Percentiles rank a stretch among this genome's conserved stretches.
Conservation (phyloP, 1,284 basidiomycete genomes). For the Sutorius eximius region DNA sequence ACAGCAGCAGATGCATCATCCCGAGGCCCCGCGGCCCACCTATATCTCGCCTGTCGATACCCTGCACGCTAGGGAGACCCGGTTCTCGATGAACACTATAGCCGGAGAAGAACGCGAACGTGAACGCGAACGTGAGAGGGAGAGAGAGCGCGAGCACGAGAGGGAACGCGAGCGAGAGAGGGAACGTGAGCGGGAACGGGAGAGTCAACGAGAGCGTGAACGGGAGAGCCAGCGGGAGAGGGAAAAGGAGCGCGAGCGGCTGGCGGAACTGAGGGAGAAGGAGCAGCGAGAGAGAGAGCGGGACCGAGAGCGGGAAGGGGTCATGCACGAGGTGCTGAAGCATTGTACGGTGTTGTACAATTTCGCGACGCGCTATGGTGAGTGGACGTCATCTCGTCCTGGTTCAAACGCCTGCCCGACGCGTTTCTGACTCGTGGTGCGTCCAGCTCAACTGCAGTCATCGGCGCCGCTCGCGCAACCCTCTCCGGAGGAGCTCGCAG, state of each 20-base stretch:
- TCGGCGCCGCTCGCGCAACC: slow-evolving; percentile 51
- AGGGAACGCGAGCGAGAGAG: slow-evolving; percentile 25
- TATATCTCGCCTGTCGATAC: slow-evolving; percentile 34
- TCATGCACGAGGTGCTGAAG: slow-evolving; percentile 51
- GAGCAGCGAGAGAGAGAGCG: slow-evolving; percentile 25
- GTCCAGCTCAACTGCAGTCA: slow-evolving; percentile 47
- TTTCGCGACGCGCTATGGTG: slow-evolving; percentile 68
- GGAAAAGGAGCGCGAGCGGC: slow-evolving; percentile 27
- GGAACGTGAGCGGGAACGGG: slow-evolving; percentile 30
- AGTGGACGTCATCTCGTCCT: slow-evolving; percentile 15
- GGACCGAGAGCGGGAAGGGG: slow-evolving; percentile 29
- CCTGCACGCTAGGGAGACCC: slow-evolving; percentile 26
- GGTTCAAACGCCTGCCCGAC: neutral
- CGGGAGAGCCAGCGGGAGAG: slow-evolving; percentile 26
- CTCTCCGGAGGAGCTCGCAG: slow-evolving; percentile 51
- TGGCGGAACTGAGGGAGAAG: slow-evolving; percentile 24
- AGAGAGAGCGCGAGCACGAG: slow-evolving; percentile 26
- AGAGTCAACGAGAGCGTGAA: slow-evolving; percentile 33
- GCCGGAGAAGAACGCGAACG: slow-evolving; percentile 26
- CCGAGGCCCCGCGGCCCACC: slow-evolving; percentile 23
- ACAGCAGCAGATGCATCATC: slow-evolving; percentile 31
- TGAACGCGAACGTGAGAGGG: slow-evolving; percentile 17
- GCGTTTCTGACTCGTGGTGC: neutral
- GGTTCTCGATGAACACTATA: slow-evolving; percentile 12
- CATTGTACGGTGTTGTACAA: slow-evolving; percentile 59